These are phyloP conservation scores for Quercus aquifolioides DNA, from an alignment of 306 rosid genomes.

Conservation along the genomic window DNA sequence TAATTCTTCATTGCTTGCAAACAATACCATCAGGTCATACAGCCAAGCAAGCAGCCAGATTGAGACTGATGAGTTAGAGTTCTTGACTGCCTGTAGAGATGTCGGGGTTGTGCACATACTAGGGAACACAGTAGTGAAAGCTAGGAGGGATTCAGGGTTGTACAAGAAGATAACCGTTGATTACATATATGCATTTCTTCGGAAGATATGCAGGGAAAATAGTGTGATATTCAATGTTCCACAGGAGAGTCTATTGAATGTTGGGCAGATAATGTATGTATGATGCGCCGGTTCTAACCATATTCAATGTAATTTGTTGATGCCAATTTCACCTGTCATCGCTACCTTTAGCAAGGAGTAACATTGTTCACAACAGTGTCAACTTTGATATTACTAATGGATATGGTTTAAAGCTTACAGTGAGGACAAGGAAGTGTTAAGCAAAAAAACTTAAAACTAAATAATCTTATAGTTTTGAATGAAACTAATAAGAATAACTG, in stretches of 20 bases:
- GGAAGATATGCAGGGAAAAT: conserved; percentile 89
- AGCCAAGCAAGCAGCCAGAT: conserved; percentile 52
- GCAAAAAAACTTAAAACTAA: no score
- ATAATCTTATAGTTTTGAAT: no score
- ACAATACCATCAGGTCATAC: conserved; percentile 35
- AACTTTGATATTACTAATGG: no score
- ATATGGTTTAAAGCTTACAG: no score
- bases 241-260: conserved; percentile 93
- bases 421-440: no score
- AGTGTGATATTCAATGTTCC: conserved; percentile 96
- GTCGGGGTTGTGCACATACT: conserved; percentile 96
- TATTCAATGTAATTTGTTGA: not conserved
- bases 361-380: no score
- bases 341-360: no score
- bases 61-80: conserved; percentile 72
- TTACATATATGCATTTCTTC: conserved; percentile 81
- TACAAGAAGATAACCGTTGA: conserved; percentile 76
- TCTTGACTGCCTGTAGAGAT: conserved; percentile 70
- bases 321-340: no score
- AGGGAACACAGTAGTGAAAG: conserved; percentile 78
- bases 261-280: conserved; percentile 87
- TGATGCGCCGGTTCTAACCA: conserved; percentile 18
- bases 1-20: conserved; percentile 39
- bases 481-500: no score
- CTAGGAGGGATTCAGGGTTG: conserved; percentile 70